Percentiles rank a stretch among this genome's conserved stretches.
These are phyloP conservation scores for Golubevia sp. DNA, from an alignment of 1,284 basidiomycete species.

Conservation along the genomic window DNA sequence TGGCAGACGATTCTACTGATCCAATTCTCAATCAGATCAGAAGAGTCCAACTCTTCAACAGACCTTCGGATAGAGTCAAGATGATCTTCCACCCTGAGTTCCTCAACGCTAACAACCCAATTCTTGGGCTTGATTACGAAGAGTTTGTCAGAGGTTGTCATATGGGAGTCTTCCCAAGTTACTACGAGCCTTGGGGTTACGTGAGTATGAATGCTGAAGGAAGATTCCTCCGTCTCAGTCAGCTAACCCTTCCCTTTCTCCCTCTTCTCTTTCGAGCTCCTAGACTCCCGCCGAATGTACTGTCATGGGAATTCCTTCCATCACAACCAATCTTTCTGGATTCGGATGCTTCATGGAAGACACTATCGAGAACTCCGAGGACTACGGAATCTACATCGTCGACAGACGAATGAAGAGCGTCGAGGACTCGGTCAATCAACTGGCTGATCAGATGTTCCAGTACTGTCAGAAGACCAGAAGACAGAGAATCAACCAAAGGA, in stretches of 20 bases:
- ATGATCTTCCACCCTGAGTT: constrained; percentile 99
- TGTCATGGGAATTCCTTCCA: constrained; percentile 92
- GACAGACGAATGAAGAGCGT: constrained; percentile 87
- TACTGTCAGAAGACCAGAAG: constrained; percentile 89
- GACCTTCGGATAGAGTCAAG: constrained; percentile 82
- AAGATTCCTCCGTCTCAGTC: too few species aligned
- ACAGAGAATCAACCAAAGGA: constrained; percentile 96
- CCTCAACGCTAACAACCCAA: constrained; percentile 95
- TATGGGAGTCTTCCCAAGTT: constrained; percentile 95
- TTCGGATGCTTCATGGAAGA: constrained; percentile 99
- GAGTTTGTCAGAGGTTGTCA: constrained; percentile 98
- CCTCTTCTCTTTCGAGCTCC: neutral
- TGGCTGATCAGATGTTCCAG: constrained; percentile 57
- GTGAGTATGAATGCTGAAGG: neutral
- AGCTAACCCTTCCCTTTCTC: neutral
- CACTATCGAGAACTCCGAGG: constrained; percentile 77
- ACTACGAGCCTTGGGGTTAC: constrained; percentile 87
- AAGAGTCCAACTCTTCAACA: constrained; percentile 89
- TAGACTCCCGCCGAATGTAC: constrained; percentile 68
- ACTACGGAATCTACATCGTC: constrained; percentile 79
- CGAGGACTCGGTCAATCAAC: constrained; percentile 82
- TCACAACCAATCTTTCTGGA: constrained; percentile 95
- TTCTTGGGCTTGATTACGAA: constrained; percentile 94
- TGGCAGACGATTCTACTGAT: constrained; percentile 88
- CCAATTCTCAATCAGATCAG: constrained; percentile 94